A percentile compares a stretch with the other conserved stretches of the same genome.
phyloP scores from a whole-genome alignment of 768 basidiomycete genomes.

The Tylopilus rubrobrunneus region DNA sequence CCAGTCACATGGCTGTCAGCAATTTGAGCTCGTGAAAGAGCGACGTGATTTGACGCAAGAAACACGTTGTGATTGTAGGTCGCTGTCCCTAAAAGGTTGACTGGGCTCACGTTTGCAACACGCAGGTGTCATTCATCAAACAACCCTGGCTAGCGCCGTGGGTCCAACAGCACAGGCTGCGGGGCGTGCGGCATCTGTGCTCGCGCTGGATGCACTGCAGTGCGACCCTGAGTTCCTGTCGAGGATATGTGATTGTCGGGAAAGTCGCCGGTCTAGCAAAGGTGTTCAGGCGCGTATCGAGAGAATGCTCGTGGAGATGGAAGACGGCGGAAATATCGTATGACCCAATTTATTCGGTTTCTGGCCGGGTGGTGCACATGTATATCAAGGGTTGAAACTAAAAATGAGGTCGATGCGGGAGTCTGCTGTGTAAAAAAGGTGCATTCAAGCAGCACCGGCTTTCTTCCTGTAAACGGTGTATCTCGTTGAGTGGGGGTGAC shows the following conservation, averaged over 20 bases:
- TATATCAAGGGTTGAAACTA: conserved; percentile 3
- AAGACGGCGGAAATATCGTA: conserved; percentile 13
- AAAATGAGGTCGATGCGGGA: neutral
- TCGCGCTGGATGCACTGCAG: conserved; percentile 68
- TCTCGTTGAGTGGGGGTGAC: conserved; percentile 1
- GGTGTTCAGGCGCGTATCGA: conserved; percentile 37
- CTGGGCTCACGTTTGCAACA: conserved; percentile 13
- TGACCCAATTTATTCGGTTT: conserved; percentile 8
- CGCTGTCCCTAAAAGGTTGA: conserved; percentile 3
- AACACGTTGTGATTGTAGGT: conserved; percentile 53
- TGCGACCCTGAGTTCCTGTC: conserved; percentile 59
- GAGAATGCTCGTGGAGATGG: conserved; percentile 26
- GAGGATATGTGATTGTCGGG: conserved; percentile 60
- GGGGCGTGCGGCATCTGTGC: conserved; percentile 55
- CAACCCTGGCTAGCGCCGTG: conserved; percentile 55
- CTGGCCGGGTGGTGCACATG: conserved; percentile 1
- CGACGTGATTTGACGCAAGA: conserved; percentile 31
- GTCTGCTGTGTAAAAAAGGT: conserved; percentile 10
- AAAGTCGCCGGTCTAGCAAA: conserved; percentile 31
- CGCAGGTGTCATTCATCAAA: conserved; percentile 66
- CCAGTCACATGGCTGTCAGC: conserved; percentile 67
- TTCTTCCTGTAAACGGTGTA: conserved; percentile 38
- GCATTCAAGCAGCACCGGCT: conserved; percentile 23
- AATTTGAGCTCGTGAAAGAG: conserved; percentile 58
- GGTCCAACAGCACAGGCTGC: conserved; percentile 51